These are phyloP conservation scores for Diospyros lotus DNA, from an alignment of 148 eudicot genomes.

Conservation along the genomic window DNA sequence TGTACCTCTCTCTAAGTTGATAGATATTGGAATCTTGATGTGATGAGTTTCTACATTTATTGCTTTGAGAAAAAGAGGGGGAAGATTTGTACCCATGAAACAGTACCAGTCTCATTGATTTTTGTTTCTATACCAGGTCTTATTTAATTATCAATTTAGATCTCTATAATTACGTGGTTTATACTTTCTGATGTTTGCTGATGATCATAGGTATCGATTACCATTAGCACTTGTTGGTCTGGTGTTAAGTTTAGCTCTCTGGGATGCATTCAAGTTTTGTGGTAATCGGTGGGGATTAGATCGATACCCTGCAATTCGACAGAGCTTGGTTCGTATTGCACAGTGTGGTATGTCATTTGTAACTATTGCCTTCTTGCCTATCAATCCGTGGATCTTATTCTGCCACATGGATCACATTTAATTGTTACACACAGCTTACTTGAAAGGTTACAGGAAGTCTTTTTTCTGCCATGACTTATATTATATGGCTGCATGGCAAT, in stretches of 20 bases:
- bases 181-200: constrained; percentile 1
- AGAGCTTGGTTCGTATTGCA: constrained; percentile 42
- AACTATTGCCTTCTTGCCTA: background rate
- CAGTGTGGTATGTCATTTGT: constrained; percentile 66
- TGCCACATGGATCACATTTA: background rate
- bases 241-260: constrained; percentile 63
- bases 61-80: background rate
- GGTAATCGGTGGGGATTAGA: constrained; percentile 60
- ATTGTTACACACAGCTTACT: background rate
- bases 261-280: constrained; percentile 66
- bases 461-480: background rate
- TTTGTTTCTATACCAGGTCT: background rate
- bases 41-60: background rate
- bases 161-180: background rate
- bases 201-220: constrained; percentile 64
- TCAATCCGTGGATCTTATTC: background rate
- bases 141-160: background rate
- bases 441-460: background rate
- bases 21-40: background rate
- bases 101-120: background rate
- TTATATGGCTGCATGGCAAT: background rate
- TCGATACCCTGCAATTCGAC: constrained; percentile 42
- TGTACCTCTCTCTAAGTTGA: background rate
- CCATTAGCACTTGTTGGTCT: constrained; percentile 82
- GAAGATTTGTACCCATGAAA: background rate